phyloP scores from a whole-genome alignment of 2,329 filamentous ascomycete genomes.

The Bertia moriformis region DNA sequence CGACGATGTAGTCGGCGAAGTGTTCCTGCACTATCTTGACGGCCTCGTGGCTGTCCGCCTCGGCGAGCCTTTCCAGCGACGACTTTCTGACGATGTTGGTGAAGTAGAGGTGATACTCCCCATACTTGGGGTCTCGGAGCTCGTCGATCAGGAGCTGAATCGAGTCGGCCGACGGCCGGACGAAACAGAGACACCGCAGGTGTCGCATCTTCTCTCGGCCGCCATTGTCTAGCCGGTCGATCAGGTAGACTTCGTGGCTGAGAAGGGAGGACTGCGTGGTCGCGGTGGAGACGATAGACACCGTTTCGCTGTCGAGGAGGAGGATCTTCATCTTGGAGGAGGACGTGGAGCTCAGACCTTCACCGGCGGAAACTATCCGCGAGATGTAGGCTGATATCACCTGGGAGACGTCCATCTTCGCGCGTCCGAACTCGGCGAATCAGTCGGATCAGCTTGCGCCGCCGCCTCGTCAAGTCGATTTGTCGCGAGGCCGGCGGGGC shows the following conservation, averaged over 20 bases:
- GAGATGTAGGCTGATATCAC: constrained; percentile 88
- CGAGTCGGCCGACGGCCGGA: constrained; percentile 81
- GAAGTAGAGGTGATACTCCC: constrained; percentile 94
- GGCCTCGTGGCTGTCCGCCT: constrained; percentile 94
- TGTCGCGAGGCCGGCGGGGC: too few species aligned
- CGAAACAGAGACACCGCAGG: constrained; percentile 79
- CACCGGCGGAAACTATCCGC: constrained; percentile 82
- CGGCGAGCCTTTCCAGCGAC: constrained; percentile 78
- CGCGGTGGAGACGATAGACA: constrained; percentile 83
- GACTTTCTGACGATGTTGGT: constrained; percentile 98
- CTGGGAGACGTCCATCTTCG: constrained; percentile 86
- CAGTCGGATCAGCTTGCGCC: not conserved
- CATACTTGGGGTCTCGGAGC: constrained; percentile 87
- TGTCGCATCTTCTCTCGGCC: constrained; percentile 96
- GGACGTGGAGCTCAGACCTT: constrained; percentile 48
- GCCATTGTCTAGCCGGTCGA: constrained; percentile 82
- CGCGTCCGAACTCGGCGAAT: too few species aligned
- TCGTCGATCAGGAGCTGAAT: constrained; percentile 92
- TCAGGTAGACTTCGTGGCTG: constrained; percentile 94
- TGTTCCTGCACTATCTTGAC: constrained; percentile 89
- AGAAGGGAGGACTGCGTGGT: constrained; percentile 90
- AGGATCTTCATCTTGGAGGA: constrained; percentile 97
- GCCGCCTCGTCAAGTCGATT: not conserved
- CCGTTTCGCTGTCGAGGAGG: constrained; percentile 81
- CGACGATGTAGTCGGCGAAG: constrained; percentile 87